phyloP scores from a whole-genome alignment of 2,329 filamentous ascomycete species.

The Trichoderma semiorbis region DNA sequence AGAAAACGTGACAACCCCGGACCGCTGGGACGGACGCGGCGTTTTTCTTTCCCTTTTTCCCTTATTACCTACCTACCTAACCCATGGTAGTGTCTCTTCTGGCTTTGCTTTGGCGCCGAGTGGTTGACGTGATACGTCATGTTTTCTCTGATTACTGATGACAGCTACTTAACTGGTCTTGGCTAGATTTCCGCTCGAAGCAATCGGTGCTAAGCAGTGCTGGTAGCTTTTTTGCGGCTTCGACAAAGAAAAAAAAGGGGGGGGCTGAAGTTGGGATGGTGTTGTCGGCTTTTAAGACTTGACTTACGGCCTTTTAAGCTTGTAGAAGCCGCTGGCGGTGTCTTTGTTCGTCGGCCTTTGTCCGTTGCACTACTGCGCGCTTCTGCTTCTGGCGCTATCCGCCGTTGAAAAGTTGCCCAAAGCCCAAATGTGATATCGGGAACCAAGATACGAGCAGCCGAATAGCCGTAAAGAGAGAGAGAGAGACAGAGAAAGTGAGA shows the following conservation, averaged over 20 bases:
- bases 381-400: not conserved
- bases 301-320: not conserved
- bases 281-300: not conserved
- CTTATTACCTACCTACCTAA: not conserved
- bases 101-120: too few species aligned
- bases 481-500: not conserved
- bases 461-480: not conserved
- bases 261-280: not conserved
- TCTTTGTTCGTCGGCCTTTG: not conserved
- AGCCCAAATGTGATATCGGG: not conserved
- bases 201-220: not conserved
- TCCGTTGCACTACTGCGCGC: not conserved
- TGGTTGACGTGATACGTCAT: not conserved
- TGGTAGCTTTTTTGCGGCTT: not conserved
- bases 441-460: not conserved
- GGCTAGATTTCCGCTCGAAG: not conserved
- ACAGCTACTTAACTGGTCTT: constrained; percentile 5
- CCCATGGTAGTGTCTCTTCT: not conserved
- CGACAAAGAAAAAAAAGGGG: not conserved
- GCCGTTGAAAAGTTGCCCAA: not conserved
- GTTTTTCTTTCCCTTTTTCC: not conserved
- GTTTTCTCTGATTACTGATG: not conserved
- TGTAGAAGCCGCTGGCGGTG: not conserved
- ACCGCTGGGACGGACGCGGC: not conserved
- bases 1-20: not conserved